These are phyloP conservation scores for Penicillium nordicum DNA, from an alignment of 2,329 filamentous ascomycete species.

Conservation along the genomic window DNA sequence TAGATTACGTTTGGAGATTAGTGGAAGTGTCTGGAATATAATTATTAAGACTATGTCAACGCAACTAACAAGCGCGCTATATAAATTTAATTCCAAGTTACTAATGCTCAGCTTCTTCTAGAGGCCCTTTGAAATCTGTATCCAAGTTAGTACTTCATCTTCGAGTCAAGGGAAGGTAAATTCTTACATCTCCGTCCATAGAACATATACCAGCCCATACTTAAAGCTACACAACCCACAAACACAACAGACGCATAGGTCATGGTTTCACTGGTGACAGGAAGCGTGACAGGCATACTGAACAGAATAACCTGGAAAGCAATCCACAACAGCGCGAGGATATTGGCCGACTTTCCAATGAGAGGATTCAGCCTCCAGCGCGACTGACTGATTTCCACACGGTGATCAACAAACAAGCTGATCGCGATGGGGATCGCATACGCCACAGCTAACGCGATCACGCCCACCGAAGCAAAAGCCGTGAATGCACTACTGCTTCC, in stretches of 20 bases:
- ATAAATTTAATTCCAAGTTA: neutral
- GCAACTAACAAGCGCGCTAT: neutral
- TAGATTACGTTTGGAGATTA: neutral
- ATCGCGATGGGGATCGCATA: conserved; percentile 54
- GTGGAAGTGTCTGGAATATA: too few species aligned
- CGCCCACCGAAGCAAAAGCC: conserved; percentile 53
- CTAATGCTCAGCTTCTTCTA: neutral
- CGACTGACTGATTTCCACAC: too few species aligned
- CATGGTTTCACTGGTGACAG: conserved; percentile 52
- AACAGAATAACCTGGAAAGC: conserved; percentile 53
- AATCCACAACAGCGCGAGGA: conserved; percentile 51
- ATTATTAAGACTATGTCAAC: neutral
- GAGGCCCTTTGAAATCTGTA: conserved; percentile 30
- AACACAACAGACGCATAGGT: conserved; percentile 60
- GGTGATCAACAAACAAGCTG: conserved; percentile 28
- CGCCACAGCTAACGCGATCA: conserved; percentile 54
- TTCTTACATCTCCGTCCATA: conserved; percentile 51
- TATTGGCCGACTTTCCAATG: conserved; percentile 46
- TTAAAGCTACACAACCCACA: conserved; percentile 52
- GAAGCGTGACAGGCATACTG: conserved; percentile 52
- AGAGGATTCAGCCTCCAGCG: too few species aligned
- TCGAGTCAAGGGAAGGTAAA: neutral
- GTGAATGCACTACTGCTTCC: conserved; percentile 47
- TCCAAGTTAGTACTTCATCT: neutral
- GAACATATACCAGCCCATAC: conserved; percentile 50